Base-by-base conservation (phyloP, 179 eudicot genomes). In the Gypsophila paniculata region DNA sequence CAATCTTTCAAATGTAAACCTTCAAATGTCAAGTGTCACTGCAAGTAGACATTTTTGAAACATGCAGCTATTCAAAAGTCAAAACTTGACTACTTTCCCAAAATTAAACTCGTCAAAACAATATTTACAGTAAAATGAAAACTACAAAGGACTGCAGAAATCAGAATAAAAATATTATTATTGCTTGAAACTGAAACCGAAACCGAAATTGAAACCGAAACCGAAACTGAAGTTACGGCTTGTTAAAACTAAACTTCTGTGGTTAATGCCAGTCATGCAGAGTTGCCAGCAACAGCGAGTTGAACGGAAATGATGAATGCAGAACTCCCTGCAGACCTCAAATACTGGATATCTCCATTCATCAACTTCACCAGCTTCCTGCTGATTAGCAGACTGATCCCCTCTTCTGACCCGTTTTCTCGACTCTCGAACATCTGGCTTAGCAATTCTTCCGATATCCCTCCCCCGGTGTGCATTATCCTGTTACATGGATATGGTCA, bases 301-400 rank as follows among this genome's bases (percentile, higher is more conserved):
- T 93, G 90, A 51, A 91, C 81, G n/a, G 91, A 70, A 44, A 93
- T 77, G 61, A 93, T 87, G 82, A 93, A 93, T 71, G 94, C 83
- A 0, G 94, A 86, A 72, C 80, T 79, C 0, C 87, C 88, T 1
- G 97, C 96, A 63, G 93, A 85, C 53, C 97, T 86, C 60, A 93
- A 72, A 72, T 91, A 91, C 62, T 86, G 96, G 69, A 93, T 88
- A 15, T 93, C 98, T 61, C 98, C 98, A 69, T 88, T 93, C 98
- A 93, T 93, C 67, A 88, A 86, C 83, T 88, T 91, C 79, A 91
- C 89, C 57, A 93, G 77, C 68, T 88, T 93, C 75, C 97, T 74
- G 80, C 94, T 86, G 42, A 93, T 78, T 1, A 84, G 83, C 22
- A 91, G 79, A 83, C 97, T 89, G 29, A 93, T 85, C 4, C 98